These are phyloP conservation scores for Salvia hispanica DNA, from an alignment of 257 asterid genomes.

Conservation along the genomic window DNA sequence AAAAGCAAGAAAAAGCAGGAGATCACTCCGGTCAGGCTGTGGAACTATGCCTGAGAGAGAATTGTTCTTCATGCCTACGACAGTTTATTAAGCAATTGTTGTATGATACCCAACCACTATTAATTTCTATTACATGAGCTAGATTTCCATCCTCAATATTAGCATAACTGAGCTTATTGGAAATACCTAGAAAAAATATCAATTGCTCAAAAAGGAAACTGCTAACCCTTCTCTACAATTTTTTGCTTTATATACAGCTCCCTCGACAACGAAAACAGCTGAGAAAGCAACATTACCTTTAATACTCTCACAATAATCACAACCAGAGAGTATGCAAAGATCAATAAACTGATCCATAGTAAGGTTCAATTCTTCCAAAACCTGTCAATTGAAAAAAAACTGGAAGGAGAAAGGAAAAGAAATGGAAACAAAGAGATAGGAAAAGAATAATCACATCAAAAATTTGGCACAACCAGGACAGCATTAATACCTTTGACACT, in stretches of 20 bases:
- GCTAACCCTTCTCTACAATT: background rate
- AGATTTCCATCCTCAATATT: background rate
- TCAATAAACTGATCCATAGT: conserved; percentile 94
- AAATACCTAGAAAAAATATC: background rate
- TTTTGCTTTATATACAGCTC: conserved; percentile 17
- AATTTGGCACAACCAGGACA: conserved; percentile 14
- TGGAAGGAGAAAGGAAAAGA: background rate
- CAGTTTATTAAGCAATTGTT: background rate
- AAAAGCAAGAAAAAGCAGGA: background rate
- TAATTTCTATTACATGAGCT: background rate
- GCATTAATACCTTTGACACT: conserved; percentile 60
- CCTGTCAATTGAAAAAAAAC: conserved; percentile 41
- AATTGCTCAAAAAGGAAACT: background rate
- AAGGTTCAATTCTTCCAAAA: conserved; percentile 79
- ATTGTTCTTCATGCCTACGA: background rate
- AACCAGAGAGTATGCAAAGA: conserved; percentile 92
- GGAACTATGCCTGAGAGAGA: background rate
- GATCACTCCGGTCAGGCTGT: background rate
- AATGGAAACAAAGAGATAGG: too few species aligned
- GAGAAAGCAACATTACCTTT: conserved; percentile 54
- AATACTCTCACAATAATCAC: conserved; percentile 96
- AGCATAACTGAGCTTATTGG: conserved; percentile 3
- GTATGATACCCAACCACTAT: background rate
- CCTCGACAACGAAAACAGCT: conserved; percentile 1
- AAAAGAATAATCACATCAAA: conserved; percentile 25